Evolutionary conservation across 225 moss, liverwort and hornwort species (phyloP).

Genomic region (Climacium dendroides): DNA sequence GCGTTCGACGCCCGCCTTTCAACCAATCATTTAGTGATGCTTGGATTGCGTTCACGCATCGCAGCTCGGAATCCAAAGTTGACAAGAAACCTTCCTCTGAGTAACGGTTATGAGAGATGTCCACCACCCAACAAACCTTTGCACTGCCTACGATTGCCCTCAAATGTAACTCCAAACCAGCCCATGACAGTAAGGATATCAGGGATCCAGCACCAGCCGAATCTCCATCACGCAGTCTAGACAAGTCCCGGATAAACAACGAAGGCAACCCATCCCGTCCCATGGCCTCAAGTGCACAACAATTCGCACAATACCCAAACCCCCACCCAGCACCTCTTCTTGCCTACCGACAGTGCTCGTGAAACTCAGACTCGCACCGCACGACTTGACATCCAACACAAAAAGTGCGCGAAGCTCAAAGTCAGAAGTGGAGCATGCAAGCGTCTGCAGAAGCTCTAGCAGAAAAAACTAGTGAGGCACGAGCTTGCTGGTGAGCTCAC

Average conservation of each 20-base stretch:
- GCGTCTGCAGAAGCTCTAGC: too few relatives aligned
- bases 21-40: background rate
- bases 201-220: fast-evolving
- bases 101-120: fast-evolving
- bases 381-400: background rate
- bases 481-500: too few relatives aligned
- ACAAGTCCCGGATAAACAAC: fast-evolving
- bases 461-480: too few relatives aligned
- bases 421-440: too few relatives aligned
- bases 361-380: background rate
- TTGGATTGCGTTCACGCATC: background rate
- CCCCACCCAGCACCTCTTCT: background rate
- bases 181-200: fast-evolving
- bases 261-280: fast-evolving
- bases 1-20: background rate
- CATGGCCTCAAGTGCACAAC: background rate
- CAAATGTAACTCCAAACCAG: fast-evolving
- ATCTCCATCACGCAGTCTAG: background rate
- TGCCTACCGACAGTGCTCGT: background rate
- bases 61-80: fast-evolving
- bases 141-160: background rate
- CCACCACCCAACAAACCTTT: too few relatives aligned
- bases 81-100: fast-evolving
- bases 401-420: too few relatives aligned
- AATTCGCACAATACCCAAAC: background rate